phyloP scores from a whole-genome alignment of 306 rosid species.

The Lotus japonicus region DNA sequence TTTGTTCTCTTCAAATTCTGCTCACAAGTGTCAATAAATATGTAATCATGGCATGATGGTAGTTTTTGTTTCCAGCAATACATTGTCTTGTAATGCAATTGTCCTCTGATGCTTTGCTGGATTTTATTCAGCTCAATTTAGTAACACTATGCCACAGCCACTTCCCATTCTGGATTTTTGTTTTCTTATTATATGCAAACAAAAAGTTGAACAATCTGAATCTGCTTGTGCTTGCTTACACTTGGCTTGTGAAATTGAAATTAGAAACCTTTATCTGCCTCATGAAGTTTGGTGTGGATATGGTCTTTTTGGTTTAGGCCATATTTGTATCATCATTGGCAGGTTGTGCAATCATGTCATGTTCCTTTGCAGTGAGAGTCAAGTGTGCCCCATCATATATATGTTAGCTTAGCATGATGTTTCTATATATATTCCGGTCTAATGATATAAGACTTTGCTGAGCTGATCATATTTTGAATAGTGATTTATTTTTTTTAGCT shows the following conservation, averaged over 20 bases:
- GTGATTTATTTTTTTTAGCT: not conserved
- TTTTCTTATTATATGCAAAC: not conserved
- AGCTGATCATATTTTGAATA: not conserved
- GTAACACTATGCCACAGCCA: not conserved
- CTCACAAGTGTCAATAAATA: not conserved
- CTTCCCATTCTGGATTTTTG: not conserved
- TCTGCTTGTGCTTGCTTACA: not conserved
- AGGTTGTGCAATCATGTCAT: not conserved
- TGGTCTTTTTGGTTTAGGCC: not conserved
- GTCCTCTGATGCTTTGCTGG: not conserved
- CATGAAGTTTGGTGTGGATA: not conserved
- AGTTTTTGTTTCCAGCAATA: not conserved
- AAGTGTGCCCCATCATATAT: not conserved
- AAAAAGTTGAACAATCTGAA: not conserved
- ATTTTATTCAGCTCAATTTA: not conserved
- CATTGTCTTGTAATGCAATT: not conserved
- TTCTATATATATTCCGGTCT: not conserved
- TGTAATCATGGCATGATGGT: not conserved
- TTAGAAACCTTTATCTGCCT: not conserved
- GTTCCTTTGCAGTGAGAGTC: not conserved
- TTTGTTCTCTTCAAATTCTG: not conserved
- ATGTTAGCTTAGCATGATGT: not conserved
- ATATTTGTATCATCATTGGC: not conserved
- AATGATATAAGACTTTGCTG: not conserved
- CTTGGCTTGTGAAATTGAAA: not conserved